Percentiles rank a stretch among this genome's conserved stretches.
phyloP scores from a whole-genome alignment of 495 filamentous ascomycete genomes.

The Elaphomyces granulatus region DNA sequence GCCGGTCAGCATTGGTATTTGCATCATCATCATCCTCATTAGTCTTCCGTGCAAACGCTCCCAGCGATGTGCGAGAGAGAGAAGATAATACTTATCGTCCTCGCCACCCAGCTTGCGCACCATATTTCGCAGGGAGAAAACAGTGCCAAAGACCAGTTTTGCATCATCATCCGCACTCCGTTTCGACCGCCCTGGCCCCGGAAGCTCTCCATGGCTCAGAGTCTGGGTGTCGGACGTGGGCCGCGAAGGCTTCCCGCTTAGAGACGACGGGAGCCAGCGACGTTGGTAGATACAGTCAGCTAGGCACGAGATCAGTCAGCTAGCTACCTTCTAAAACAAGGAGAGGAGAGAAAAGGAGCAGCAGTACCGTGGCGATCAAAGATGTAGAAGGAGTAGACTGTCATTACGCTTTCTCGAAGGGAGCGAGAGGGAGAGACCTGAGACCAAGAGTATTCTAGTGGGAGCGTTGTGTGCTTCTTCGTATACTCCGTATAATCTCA shows the following conservation, averaged over 20 bases:
- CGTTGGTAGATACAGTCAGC: conserved; percentile 97
- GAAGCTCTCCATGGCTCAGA: conserved; percentile 17
- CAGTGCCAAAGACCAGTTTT: conserved; percentile 91
- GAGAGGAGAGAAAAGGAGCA: neutral
- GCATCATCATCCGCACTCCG: conserved; percentile 71
- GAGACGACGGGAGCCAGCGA: conserved; percentile 47
- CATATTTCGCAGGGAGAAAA: conserved; percentile 95
- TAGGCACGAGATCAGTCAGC: conserved; percentile 18
- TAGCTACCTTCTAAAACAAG: conserved; percentile 1
- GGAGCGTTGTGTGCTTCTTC: too few relatives aligned
- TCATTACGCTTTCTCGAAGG: conserved; percentile 41
- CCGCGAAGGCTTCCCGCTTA: conserved; percentile 23
- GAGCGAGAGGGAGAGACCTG: neutral
- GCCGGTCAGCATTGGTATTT: conserved; percentile 2
- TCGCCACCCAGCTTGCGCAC: conserved; percentile 83
- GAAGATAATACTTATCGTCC: conserved; percentile 49
- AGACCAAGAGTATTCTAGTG: too few relatives aligned
- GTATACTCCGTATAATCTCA: too few relatives aligned
- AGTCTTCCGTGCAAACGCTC: neutral
- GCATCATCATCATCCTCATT: neutral
- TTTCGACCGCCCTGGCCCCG: conserved; percentile 27
- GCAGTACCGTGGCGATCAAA: conserved; percentile 90
- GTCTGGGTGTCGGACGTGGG: conserved; percentile 19
- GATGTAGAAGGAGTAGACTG: conserved; percentile 95
- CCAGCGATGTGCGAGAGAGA: neutral